Conservation (phyloP, 148 eudicot genomes). For the Dianthus caryophyllus region DNA sequence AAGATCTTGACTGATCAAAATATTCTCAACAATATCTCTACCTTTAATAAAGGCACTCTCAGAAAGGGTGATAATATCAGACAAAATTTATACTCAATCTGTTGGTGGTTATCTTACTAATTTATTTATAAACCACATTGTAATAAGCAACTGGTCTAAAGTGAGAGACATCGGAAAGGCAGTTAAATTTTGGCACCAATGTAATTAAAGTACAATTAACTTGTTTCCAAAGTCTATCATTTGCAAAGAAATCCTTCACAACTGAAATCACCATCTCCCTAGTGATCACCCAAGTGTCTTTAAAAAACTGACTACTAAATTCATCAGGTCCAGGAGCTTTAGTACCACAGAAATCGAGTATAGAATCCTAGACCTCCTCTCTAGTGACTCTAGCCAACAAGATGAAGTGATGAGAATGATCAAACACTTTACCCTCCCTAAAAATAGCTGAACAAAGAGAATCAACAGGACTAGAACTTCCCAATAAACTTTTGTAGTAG, state of each 20-base stretch:
- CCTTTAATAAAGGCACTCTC: not conserved
- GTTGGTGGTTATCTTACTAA: not conserved
- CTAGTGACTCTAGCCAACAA: no score
- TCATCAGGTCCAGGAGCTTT: not conserved
- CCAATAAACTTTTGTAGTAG: no score
- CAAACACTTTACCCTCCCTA: no score
- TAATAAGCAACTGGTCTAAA: not conserved
- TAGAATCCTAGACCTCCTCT: not conserved
- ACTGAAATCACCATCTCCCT: not conserved
- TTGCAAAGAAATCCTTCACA: not conserved
- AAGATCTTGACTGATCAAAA: not conserved
- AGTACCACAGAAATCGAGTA: not conserved
- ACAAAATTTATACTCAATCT: not conserved
- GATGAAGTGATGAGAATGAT: no score
- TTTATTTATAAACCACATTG: not conserved
- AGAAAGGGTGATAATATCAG: not conserved
- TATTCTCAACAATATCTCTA: not conserved
- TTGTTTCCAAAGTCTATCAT: not conserved
- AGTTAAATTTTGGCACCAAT: not conserved
- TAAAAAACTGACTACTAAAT: not conserved
- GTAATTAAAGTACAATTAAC: not conserved
- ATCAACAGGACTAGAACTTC: no score
- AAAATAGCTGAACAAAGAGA: no score
- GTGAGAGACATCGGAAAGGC: not conserved
- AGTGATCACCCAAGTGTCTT: not conserved